phyloP scores from a whole-genome alignment of 805 yeast genomes.

The Zygosaccharomyces siamensis region DNA sequence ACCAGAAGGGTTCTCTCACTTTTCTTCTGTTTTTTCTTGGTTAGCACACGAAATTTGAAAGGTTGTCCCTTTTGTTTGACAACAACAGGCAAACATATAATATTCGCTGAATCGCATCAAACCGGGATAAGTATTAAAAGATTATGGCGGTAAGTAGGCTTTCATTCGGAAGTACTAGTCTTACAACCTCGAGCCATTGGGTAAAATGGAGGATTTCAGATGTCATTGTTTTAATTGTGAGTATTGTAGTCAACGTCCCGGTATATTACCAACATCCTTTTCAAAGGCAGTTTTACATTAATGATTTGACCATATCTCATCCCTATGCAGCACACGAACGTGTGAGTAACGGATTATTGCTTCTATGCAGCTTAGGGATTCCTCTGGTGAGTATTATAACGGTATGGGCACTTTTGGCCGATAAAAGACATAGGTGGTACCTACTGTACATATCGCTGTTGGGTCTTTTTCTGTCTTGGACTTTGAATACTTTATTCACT shows the following conservation, averaged over 20 bases:
- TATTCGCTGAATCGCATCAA: not conserved
- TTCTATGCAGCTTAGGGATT: slow-evolving; percentile 47
- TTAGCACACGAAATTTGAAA: not conserved
- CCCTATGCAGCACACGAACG: slow-evolving; percentile 75
- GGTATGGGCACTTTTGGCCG: slow-evolving; percentile 32
- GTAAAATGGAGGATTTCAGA: slow-evolving; percentile 41
- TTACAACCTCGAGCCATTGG: slow-evolving; percentile 1
- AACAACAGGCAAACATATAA: not conserved
- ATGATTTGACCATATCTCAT: slow-evolving; percentile 73
- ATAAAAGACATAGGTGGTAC: slow-evolving; percentile 51
- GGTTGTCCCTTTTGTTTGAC: not conserved
- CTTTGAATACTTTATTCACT: slow-evolving; percentile 58
- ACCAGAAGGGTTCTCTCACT: not conserved
- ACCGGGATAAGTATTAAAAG: not conserved
- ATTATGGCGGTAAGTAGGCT: slow-evolving; percentile 28
- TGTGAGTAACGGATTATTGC: slow-evolving; percentile 53
- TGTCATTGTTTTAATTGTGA: slow-evolving; percentile 30
- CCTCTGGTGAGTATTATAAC: slow-evolving; percentile 44
- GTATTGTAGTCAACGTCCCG: slow-evolving; percentile 33
- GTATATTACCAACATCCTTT: slow-evolving; percentile 50
- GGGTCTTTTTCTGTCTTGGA: slow-evolving; percentile 59
- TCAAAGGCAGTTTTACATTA: slow-evolving; percentile 69
- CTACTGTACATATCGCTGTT: slow-evolving; percentile 59
- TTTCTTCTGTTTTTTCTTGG: not conserved
- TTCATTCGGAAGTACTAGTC: slow-evolving; percentile 17